A percentile compares a stretch with the other conserved stretches of the same genome.
phyloP scores from a whole-genome alignment of 2,329 filamentous ascomycete genomes.

The Myriosclerotinia duriaeana region DNA sequence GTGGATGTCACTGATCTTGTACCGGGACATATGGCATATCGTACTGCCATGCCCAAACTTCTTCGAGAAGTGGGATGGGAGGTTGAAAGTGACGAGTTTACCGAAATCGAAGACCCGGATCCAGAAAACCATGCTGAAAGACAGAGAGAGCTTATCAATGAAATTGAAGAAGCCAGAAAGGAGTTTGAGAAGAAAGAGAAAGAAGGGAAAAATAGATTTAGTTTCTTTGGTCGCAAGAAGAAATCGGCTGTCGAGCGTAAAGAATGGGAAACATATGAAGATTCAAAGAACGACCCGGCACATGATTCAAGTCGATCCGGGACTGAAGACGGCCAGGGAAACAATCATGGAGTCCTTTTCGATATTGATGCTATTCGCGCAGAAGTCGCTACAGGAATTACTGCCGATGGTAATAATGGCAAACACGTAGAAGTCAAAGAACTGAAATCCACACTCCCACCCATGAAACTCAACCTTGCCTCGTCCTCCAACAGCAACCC shows the following conservation, averaged over 20 bases:
- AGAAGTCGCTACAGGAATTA: constrained; percentile 59
- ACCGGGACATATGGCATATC: constrained; percentile 94
- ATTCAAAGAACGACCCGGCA: constrained; percentile 54
- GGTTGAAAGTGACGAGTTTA: constrained; percentile 90
- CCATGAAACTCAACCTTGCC: constrained; percentile 73
- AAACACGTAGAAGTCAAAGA: constrained; percentile 65
- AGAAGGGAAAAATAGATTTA: constrained; percentile 59
- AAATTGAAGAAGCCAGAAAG: constrained; percentile 91
- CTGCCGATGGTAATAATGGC: constrained; percentile 20
- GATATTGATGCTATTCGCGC: constrained; percentile 92
- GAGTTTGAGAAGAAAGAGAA: constrained; percentile 76
- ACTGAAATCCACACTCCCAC: constrained; percentile 82
- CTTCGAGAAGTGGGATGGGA: constrained; percentile 86
- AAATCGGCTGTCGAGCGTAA: constrained; percentile 69
- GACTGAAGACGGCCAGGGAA: constrained; percentile 38
- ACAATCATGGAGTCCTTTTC: constrained; percentile 65
- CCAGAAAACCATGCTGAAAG: constrained; percentile 86
- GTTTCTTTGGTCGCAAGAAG: constrained; percentile 81
- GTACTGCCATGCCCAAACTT: constrained; percentile 83
- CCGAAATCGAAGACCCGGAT: constrained; percentile 95
- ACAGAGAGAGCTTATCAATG: constrained; percentile 90
- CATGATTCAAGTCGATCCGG: constrained; percentile 10
- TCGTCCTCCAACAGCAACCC: constrained; percentile 19
- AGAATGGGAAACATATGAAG: constrained; percentile 93
- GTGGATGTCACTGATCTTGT: constrained; percentile 83